Evolutionary conservation across 1,284 basidiomycete genomes (phyloP).

Genomic region (Ceratobasidium sp.): DNA sequence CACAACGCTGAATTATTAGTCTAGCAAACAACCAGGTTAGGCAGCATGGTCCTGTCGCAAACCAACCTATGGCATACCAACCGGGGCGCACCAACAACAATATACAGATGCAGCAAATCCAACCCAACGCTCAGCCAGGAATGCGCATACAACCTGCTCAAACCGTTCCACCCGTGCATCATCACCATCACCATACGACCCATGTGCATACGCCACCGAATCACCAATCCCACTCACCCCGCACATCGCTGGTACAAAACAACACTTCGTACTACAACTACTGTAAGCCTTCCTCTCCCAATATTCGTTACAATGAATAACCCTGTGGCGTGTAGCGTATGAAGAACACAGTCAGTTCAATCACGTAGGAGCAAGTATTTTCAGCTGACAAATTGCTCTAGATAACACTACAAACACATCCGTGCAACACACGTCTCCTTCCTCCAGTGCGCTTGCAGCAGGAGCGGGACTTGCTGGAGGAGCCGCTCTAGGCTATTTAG

Average conservation of each 20-base stretch:
- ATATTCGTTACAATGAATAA: neutral
- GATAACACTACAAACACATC: neutral
- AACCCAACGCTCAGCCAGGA: neutral
- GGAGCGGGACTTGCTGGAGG: slow-evolving; percentile 3
- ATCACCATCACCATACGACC: neutral
- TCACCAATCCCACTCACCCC: neutral
- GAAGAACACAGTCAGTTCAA: neutral
- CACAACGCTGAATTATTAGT: neutral
- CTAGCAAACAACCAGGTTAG: neutral
- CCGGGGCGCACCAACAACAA: neutral
- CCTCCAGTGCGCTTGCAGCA: neutral
- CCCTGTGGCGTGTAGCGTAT: neutral
- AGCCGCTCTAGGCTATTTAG: neutral
- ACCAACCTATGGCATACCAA: slow-evolving; percentile 1
- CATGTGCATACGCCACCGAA: neutral
- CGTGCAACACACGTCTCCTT: neutral
- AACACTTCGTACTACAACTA: neutral
- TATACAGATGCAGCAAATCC: neutral
- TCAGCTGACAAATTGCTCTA: neutral
- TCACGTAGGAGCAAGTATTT: neutral
- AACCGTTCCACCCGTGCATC: neutral
- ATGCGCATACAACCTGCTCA: neutral
- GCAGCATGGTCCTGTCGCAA: neutral
- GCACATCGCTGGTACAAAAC: neutral
- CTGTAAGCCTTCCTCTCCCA: neutral